Conservation (phyloP, 805 yeast genomes). For the Starmerella stellata region DNA sequence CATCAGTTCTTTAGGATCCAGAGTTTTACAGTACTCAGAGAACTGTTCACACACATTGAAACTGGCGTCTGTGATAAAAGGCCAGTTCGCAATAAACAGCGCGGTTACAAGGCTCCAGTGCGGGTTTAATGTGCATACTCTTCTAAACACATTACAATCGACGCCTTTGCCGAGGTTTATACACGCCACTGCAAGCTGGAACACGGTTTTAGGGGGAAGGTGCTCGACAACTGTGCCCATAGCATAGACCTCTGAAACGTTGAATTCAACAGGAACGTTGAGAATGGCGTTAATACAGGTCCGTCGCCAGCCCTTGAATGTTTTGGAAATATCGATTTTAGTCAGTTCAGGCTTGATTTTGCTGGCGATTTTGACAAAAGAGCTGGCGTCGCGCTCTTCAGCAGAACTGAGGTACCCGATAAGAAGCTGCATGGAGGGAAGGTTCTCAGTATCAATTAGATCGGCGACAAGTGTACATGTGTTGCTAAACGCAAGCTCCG, state of each 20-base stretch:
- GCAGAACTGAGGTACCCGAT: background rate
- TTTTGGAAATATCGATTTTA: background rate
- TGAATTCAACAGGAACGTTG: conserved; percentile 1
- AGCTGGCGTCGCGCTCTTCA: background rate
- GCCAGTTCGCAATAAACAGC: conserved; percentile 7
- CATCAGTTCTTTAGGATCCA: conserved; percentile 4
- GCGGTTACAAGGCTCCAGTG: conserved; percentile 12
- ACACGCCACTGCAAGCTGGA: conserved; percentile 1
- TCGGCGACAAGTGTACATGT: conserved; percentile 3
- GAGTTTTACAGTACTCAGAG: conserved; percentile 4
- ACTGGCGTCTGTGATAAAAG: too few relatives aligned
- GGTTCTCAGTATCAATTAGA: conserved; percentile 7
- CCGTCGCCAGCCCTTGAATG: background rate
- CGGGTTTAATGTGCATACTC: conserved; percentile 2
- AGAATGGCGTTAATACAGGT: background rate
- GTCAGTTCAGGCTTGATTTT: conserved; percentile 1
- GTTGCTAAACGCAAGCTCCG: background rate
- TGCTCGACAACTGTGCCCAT: conserved; percentile 2
- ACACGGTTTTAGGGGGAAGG: conserved; percentile 1
- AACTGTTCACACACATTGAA: conserved; percentile 2
- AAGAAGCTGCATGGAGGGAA: conserved; percentile 2
- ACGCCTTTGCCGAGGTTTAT: background rate
- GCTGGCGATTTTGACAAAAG: background rate
- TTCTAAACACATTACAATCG: conserved; percentile 1
- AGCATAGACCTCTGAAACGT: background rate